Evolutionary conservation across 1,284 basidiomycete genomes (phyloP).

Genomic region (Leccinum fuscescens): DNA sequence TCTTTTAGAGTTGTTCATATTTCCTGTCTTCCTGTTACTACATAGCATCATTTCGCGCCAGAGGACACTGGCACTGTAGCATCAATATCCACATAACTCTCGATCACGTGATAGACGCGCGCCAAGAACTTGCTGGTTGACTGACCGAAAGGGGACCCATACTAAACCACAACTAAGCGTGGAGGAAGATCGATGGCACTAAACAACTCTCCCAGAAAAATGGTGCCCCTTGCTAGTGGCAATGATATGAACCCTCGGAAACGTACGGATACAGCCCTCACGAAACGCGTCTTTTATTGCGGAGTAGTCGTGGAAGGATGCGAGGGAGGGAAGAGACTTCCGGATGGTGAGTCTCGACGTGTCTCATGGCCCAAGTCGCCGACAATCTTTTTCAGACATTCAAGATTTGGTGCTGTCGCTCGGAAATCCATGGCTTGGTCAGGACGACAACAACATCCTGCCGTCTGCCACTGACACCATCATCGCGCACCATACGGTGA

Average conservation of each 20-base stretch:
- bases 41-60: background rate
- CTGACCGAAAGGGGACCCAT: background rate
- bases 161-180: slow-evolving; percentile 10
- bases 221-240: slow-evolving; percentile 64
- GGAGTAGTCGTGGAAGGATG: slow-evolving; percentile 80
- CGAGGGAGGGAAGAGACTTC: slow-evolving; percentile 61
- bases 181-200: slow-evolving; percentile 40
- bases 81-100: slow-evolving; percentile 4
- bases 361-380: background rate
- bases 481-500: slow-evolving; percentile 42
- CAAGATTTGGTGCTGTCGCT: slow-evolving; percentile 76
- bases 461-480: slow-evolving; percentile 39
- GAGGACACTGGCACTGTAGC: background rate
- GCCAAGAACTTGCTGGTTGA: background rate
- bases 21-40: slow-evolving; percentile 3
- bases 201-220: slow-evolving; percentile 64
- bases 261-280: slow-evolving; percentile 43
- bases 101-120: slow-evolving; percentile 28
- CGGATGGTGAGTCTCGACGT: slow-evolving; percentile 53
- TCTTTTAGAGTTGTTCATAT: slow-evolving; percentile 1
- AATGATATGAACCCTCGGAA: slow-evolving; percentile 50
- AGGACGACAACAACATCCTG: slow-evolving; percentile 42
- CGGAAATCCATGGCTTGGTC: slow-evolving; percentile 56
- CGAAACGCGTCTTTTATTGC: slow-evolving; percentile 76
- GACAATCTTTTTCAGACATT: slow-evolving; percentile 50